Base-by-base conservation (phyloP, 2,329 filamentous ascomycete genomes). In the Neoascochyta sp. region DNA sequence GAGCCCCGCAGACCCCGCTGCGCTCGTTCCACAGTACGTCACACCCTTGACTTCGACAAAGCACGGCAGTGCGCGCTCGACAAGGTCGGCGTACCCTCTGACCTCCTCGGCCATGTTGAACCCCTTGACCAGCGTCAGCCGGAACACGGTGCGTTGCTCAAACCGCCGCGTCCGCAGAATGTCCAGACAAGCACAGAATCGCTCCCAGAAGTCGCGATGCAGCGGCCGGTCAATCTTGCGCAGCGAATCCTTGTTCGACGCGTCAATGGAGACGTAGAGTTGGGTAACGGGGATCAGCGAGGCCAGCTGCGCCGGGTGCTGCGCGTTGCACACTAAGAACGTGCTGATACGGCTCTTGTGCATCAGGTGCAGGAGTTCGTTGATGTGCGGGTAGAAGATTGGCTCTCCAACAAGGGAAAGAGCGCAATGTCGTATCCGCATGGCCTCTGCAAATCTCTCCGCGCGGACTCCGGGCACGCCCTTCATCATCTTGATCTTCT, bases 381-480 rank as follows among this genome's bases (percentile, higher is more conserved):
- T 95, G 71, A 96, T 96, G 56, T 94, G 81, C 7, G 92, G 92
- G 63, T 96, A 96, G 68, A 96, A 96, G 50, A 95, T 95, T n/a
- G 90, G 90, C 64, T 98, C 90, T 47, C 92, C 90, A 13, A 98
- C 92, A 7, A 98, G 73, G 45, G 81, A 87, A 24, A 98, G 70
- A 0, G 92, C 92, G 61, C 90, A 98, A 65, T 98, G 90, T 1
- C 87, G 77, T 50, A 98, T 95, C 22, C 80, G 76, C 82, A 95
- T 87, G 0, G 89, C 90, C 67, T 96, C 92, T 5, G 83, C 80
- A 55, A 94, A 96, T 3, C 92, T 77, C 63, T 96, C 90, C 1
- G 89, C 86, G 8, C 90, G 78, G 4, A 96, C 87, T 4, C 92
- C 92, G 0, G 92, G 90, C 1, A 96, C 86, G 29, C 90, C 92